Evolutionary conservation across 2,329 filamentous ascomycete species (phyloP), one percentile per base, ranked within the genome.

Genomic region (Phoma sp.): DNA sequence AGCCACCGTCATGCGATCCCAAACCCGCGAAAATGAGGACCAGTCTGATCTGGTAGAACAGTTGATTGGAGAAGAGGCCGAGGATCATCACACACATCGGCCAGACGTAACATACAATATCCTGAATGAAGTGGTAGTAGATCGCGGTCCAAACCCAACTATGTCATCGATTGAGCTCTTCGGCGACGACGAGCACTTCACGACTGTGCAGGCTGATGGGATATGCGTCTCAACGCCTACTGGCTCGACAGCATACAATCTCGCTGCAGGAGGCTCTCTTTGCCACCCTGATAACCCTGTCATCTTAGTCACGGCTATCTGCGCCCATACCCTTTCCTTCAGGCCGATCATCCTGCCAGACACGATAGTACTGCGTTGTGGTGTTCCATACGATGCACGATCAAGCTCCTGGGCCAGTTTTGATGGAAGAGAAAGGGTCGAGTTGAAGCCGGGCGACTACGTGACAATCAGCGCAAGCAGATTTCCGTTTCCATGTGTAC

Each of bases 391-490:
- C 74, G 89, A 96, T 74, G 91, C 93, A 8, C 83, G 95, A 44
- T 92, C 92, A 4, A 89, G 87, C 64, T 93, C 90, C 36, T 99
- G 95, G 94, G 95, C 93, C n/a, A 96, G 92, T 75, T 99, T 99
- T 73, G 95, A 99, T 75, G 95, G 95, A 1, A 85, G 92, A 58
- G 92, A 97, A 80, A 56, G 76, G 49, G 78, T 91, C n/a, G 90
- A 95, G 77, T 81, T 95, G 33, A 74, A 78, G 43, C 88, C 90
- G 0, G 91, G 91, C 15, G 91, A 95, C 76, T 95, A 95, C 72
- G 90, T 94, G 5, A 94, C 90, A 1, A 89, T 95, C 58, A 91
- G 88, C 63, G 91, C 91, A 2, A 91, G 88, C 62, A 79, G 91
- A 36, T 94, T 89, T 69, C 91, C 91, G 0, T 95, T 94, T 74